These are phyloP conservation scores for Chaetomium globosum DNA, from an alignment of 2,329 filamentous ascomycete species.

Conservation along the genomic window DNA sequence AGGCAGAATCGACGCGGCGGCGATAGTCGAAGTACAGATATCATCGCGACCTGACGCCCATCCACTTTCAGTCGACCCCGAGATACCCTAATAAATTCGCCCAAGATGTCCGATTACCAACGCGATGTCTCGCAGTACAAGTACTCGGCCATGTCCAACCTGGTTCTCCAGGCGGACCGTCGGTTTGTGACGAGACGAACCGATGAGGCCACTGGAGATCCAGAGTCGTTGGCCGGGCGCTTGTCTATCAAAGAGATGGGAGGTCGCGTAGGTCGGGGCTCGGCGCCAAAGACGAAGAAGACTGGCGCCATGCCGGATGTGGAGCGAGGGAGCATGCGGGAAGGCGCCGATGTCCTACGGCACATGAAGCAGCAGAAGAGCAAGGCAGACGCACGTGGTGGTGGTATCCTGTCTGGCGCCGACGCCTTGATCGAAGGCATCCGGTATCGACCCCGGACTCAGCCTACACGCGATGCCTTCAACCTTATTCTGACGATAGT, in stretches of 20 bases:
- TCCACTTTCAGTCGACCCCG: neutral
- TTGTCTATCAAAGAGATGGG: slow-evolving; percentile 97
- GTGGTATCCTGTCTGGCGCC: slow-evolving; percentile 78
- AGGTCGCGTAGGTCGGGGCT: slow-evolving; percentile 74
- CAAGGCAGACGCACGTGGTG: slow-evolving; percentile 74
- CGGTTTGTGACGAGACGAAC: slow-evolving; percentile 89
- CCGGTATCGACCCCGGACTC: slow-evolving; percentile 86
- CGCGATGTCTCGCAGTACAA: slow-evolving; percentile 95
- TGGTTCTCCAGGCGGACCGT: slow-evolving; percentile 99
- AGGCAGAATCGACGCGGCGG: slow-evolving; percentile 22
- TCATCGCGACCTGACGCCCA: slow-evolving; percentile 8
- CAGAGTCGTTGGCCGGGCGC: slow-evolving; percentile 92
- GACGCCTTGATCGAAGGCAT: slow-evolving; percentile 90
- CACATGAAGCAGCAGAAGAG: slow-evolving; percentile 83
- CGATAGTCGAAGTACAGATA: slow-evolving; percentile 19
- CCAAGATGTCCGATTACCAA: slow-evolving; percentile 72
- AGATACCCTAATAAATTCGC: slow-evolving; percentile 32
- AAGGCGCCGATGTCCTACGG: slow-evolving; percentile 80
- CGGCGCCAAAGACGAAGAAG: slow-evolving; percentile 80
- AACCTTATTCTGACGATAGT: slow-evolving; percentile 92
- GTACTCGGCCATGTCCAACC: slow-evolving; percentile 99
- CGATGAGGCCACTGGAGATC: slow-evolving; percentile 95
- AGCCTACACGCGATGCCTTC: slow-evolving; percentile 88
- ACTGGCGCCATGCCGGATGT: slow-evolving; percentile 67
- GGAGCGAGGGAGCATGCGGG: slow-evolving; percentile 73